Conservation (phyloP, 306 rosid species). For the Cucumis melo region DNA sequence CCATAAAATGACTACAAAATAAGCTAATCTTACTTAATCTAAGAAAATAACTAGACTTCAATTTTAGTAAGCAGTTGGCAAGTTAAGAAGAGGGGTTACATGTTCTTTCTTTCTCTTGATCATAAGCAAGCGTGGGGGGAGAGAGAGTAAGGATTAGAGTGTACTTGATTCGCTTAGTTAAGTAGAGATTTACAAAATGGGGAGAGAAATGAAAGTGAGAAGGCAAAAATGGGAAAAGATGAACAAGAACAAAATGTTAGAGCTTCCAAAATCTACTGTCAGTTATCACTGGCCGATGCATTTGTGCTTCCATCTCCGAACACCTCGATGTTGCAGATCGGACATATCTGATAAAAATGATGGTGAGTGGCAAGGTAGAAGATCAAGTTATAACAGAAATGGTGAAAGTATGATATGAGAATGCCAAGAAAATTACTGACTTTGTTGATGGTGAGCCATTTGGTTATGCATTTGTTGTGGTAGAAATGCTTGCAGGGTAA, state of each 20-base stretch:
- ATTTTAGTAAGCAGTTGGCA: neutral
- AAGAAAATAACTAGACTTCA: neutral
- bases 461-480: slow-evolving; percentile 72
- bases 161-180: neutral
- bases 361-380: neutral
- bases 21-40: neutral
- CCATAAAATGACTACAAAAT: neutral
- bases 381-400: neutral
- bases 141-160: neutral
- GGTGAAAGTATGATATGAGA: neutral
- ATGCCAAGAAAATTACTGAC: slow-evolving; percentile 16
- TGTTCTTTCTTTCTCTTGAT: neutral
- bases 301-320: slow-evolving; percentile 44
- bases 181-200: slow-evolving; percentile 3
- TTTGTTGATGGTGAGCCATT: slow-evolving; percentile 93
- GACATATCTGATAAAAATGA: slow-evolving; percentile 52
- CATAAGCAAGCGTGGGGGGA: neutral
- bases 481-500: slow-evolving; percentile 83
- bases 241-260: slow-evolving; percentile 4
- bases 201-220: neutral
- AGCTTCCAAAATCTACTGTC: neutral
- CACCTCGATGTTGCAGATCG: slow-evolving; percentile 83
- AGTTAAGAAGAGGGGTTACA: neutral
- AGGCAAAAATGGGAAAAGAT: neutral
- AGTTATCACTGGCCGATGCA: slow-evolving; percentile 13